These are phyloP conservation scores for Phaffomyces antillensis DNA, from an alignment of 805 yeast genomes.

Conservation along the genomic window DNA sequence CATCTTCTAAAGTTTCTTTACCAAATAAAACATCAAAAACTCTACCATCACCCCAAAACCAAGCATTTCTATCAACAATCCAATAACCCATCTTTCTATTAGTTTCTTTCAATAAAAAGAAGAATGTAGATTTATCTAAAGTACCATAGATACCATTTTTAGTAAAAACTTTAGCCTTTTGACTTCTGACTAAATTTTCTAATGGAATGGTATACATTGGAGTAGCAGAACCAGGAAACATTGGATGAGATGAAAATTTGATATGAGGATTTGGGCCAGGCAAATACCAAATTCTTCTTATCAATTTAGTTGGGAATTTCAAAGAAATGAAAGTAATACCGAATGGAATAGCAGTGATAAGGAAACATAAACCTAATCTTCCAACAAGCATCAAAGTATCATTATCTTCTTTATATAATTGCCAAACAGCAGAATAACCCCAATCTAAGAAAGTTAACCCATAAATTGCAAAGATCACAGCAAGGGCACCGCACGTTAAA, in stretches of 20 bases:
- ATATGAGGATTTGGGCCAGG: conserved; percentile 52
- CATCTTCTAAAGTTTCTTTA: conserved; percentile 66
- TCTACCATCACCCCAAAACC: conserved; percentile 91
- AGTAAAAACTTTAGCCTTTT: conserved; percentile 67
- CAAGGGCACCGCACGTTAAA: conserved; percentile 59
- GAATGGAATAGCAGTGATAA: conserved; percentile 35
- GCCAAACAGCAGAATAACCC: conserved; percentile 43
- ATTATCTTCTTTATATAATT: conserved; percentile 46
- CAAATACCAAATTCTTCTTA: conserved; percentile 70
- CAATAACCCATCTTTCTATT: conserved; percentile 49
- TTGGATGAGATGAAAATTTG: conserved; percentile 66
- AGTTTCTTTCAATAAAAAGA: conserved; percentile 61
- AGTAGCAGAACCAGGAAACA: conserved; percentile 68
- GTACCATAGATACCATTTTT: conserved; percentile 88
- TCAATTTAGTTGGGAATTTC: conserved; percentile 59
- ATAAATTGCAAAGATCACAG: conserved; percentile 62
- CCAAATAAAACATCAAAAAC: conserved; percentile 79
- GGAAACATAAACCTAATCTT: conserved; percentile 32
- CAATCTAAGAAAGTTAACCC: conserved; percentile 54
- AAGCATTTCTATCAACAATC: conserved; percentile 75
- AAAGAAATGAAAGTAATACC: conserved; percentile 28
- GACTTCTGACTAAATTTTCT: conserved; percentile 44
- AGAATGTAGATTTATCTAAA: conserved; percentile 63
- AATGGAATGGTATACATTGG: conserved; percentile 63
- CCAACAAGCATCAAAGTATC: conserved; percentile 29